Evolutionary conservation across 129 eudicot species (phyloP), one percentile per base, ranked within the genome.

Genomic region (Scalesia atractyloides): DNA sequence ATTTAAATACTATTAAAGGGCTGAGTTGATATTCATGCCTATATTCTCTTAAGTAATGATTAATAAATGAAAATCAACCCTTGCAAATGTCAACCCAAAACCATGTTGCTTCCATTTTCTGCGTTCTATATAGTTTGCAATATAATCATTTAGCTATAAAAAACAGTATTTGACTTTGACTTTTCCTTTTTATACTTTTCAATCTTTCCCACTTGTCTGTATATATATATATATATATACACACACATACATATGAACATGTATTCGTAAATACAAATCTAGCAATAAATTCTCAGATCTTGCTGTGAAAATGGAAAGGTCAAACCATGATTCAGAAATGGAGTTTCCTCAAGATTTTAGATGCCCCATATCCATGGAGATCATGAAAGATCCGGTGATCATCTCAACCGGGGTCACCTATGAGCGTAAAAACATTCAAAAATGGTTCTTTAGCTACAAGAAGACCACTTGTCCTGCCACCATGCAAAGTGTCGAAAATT

Each of bases 311-410:
- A 62, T 62, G 47, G 67, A 62, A 50, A 34, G 18, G 24, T 34
- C 20, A 69, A 69, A 69, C 58, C 34, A n/a, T 20, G 64, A 56
- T 71, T 64, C 74, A 79, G 15, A 54, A 26, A 84, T 75, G 83
- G 86, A 85, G 58, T 75, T 77, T 72, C 95, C 95, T 72, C 82
- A 68, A 16, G 80, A 89, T 81, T n/a, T 89, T 44, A 73, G 91
- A 63, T 89, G 96, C 52, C 96, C 96, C 1, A 89, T 89, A 58
- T 89, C 96, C 79, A 81, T 89, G 96, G 96, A 89, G 79, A 76
- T 86, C 49, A 89, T 89, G 96, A 76, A 79, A 54, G 91, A 89
- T 26, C 96, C 96, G 9, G 96, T 89, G 13, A 89, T 81, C 11
- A 89, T 89, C 84, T 83, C 85, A 15, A 83, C 96, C 0, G 96